Evolutionary conservation across 805 yeast species (phyloP).

Genomic region (Ogataea nitratoaversa): DNA sequence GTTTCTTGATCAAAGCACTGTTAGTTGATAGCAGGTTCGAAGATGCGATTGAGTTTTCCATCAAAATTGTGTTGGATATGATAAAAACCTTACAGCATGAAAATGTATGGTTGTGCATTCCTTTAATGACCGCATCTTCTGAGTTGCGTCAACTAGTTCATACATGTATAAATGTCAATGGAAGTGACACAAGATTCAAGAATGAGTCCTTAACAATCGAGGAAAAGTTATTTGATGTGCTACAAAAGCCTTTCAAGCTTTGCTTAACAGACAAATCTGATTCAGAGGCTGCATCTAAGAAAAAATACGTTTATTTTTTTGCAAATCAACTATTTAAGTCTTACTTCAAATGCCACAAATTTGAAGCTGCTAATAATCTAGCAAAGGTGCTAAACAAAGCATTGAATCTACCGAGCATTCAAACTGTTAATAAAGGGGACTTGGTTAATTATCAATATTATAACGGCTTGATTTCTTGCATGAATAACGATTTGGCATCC

Average conservation of each 20-base stretch:
- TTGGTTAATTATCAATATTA: conserved; percentile 63
- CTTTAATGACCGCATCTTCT: conserved; percentile 14
- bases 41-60: conserved; percentile 14
- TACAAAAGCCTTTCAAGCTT: conserved; percentile 70
- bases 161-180: conserved; percentile 14
- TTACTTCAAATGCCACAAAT: conserved; percentile 61
- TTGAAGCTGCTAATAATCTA: conserved; percentile 70
- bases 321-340: conserved; percentile 65
- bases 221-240: conserved; percentile 28
- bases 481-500: conserved; percentile 53
- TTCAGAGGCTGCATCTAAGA: conserved; percentile 44
- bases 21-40: conserved; percentile 18
- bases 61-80: conserved; percentile 12
- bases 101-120: conserved; percentile 17
- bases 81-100: conserved; percentile 16
- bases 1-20: conserved; percentile 14
- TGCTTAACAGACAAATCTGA: conserved; percentile 76
- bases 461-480: conserved; percentile 61
- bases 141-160: conserved; percentile 17
- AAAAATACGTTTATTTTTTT: conserved; percentile 64
- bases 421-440: conserved; percentile 43
- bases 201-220: conserved; percentile 15
- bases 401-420: conserved; percentile 48
- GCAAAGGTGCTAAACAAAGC: conserved; percentile 63
- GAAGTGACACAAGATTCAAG: conserved; percentile 3